Evolutionary conservation across 345 rosid species (phyloP), one percentile per base, ranked within the genome.

Genomic region (Dovyalis caffra): DNA sequence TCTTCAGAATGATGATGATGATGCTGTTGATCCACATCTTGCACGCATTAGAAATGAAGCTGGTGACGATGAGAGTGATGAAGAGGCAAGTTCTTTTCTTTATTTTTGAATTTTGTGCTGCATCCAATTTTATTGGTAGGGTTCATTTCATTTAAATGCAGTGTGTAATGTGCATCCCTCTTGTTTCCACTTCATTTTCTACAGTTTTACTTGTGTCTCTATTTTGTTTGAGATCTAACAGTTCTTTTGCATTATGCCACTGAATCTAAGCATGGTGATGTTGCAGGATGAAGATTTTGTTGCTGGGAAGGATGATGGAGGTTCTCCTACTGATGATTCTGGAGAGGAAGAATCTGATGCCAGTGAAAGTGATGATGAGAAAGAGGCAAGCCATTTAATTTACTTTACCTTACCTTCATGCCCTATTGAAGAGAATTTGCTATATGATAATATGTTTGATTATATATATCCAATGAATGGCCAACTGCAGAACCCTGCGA

Each of bases 281-380:
- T 74, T 80, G 72, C 87, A 95, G 99, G 99, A 93, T 81, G 92
- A 88, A 83, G 99, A 95, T 82, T 95, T 93, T 79, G 99, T 95
- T 71, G 53, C 32, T 67, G 93, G 83, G 75, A 88, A 87, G 80
- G 99, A 95, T 45, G 99, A 95, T 65, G 93, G 77, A 77, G 99
- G 99, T 63, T 93, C 98, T 61, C 95, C 98, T 53, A 90, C 97
- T 65, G 99, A 93, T 91, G 98, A 95, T 81, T 95, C 99, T 71
- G 99, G 97, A 70, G 98, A 82, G 11, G 95, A 83, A 8, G 92
- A 81, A 4, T 86, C 92, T 29, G 88, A 90, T 86, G 97, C 76
- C 64, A 93, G 93, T 77, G 86, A 81, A 20, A 87, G 87, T 53
- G 93, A 83, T 76, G 91, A 79, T 75, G 97, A 90, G 85, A 89